Base-by-base conservation (phyloP, 306 rosid species). In the Carpinus fangiana region DNA sequence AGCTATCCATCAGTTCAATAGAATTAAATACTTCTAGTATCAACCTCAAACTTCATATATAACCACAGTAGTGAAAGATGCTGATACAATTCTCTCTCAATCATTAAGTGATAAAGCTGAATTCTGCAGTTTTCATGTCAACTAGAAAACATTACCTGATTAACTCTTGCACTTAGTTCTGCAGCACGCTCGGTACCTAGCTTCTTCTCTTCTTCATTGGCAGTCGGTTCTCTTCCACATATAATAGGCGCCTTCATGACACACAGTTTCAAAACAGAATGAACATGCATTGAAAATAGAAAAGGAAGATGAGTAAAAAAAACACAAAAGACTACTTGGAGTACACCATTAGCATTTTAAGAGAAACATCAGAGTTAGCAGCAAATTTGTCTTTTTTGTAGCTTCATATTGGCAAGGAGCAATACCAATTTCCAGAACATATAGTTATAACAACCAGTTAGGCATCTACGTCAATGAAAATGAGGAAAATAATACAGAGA, bases 171-270 rank as follows among this genome's bases (percentile, higher is more conserved):
- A 85, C 98, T 94, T 86, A 94, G 83, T 86, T 92, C 98, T 41
- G 90, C 75, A 45, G 97, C 85, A 70, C 97, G 97, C 77, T 92
- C 92, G 74, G 80, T 84, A 67, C 98, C 88, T 69, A 94, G 88
- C 86, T 82, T 92, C 94, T 89, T 92, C 83, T 92, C 97, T 82
- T 90, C 97, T 62, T 83, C 83, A 34, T 87, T 79, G 71, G 95
- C 90, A 78, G 87, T 83, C 67, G 98, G 98, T 88, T 94, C 98
- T 85, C 98, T 93, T 84, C 98, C 98, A 53, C 92, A 85, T 72
- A 94, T 90, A 80, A 92, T 94, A 0, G 97, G 98, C 14, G 95
- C 91, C 98, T 94, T 83, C 78, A 87, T 28, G 65, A 77, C 69
- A 66, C 73, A 73, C 52, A 74, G 65, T 82, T 75, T 74, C 71